phyloP scores from a whole-genome alignment of 2,329 filamentous ascomycete genomes.

The Verticillium longisporum region DNA sequence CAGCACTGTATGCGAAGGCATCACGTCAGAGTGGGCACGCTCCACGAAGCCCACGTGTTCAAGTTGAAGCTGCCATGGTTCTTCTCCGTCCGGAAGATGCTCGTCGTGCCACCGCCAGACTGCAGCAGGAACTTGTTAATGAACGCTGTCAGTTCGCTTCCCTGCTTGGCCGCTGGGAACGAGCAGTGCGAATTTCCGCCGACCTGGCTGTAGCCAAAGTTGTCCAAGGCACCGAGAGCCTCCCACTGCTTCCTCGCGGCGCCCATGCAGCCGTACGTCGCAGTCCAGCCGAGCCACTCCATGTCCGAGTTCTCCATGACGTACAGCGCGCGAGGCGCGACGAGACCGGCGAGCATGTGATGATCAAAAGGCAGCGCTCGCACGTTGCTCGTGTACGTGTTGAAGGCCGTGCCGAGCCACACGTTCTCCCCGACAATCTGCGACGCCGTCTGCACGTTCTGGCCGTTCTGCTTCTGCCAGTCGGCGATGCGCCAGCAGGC shows the following conservation, averaged over 20 bases:
- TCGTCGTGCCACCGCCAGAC: constrained; percentile 3
- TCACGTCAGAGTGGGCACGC: constrained; percentile 4
- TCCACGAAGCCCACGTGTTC: constrained; percentile 7
- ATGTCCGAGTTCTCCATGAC: constrained; percentile 42
- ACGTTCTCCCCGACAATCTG: constrained; percentile 47
- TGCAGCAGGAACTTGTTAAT: constrained; percentile 39
- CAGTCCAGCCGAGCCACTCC: constrained; percentile 43
- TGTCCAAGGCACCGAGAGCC: constrained; percentile 36
- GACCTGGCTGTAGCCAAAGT: constrained; percentile 42
- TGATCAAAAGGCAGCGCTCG: constrained; percentile 42
- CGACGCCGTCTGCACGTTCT: constrained; percentile 39
- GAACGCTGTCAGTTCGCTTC: constrained; percentile 37
- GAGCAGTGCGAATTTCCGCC: constrained; percentile 41
- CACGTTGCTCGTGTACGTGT: constrained; percentile 43
- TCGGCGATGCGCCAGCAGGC: constrained; percentile 37
- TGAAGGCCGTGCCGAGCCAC: constrained; percentile 43
- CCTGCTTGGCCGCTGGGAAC: constrained; percentile 37
- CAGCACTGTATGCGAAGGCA: no score
- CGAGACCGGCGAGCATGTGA: constrained; percentile 42
- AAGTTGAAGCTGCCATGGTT: constrained; percentile 8
- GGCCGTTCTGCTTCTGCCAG: constrained; percentile 29
- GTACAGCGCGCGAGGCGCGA: constrained; percentile 41
- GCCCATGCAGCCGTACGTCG: constrained; percentile 43
- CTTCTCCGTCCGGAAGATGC: constrained; percentile 5
- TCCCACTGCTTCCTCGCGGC: constrained; percentile 38